These are phyloP conservation scores for Pichia sporocuriosa DNA, from an alignment of 805 yeast species.

Conservation along the genomic window DNA sequence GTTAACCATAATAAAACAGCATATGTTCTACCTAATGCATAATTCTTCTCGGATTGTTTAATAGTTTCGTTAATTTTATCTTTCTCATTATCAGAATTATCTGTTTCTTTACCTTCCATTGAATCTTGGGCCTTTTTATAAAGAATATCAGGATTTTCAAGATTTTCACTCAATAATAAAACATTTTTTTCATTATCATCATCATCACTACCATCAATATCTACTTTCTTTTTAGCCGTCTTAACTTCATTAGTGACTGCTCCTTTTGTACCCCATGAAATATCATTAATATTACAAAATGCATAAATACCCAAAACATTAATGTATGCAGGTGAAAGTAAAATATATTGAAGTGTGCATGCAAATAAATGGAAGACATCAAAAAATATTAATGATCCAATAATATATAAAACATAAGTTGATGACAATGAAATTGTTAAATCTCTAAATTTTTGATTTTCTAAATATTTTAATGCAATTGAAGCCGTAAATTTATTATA, in stretches of 20 bases:
- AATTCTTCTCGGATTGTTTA: conserved; percentile 48
- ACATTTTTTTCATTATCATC: conserved; percentile 17
- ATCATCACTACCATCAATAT: background rate
- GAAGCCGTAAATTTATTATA: conserved; percentile 20
- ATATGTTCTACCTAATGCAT: conserved; percentile 81
- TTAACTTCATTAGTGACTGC: conserved; percentile 54
- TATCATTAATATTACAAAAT: conserved; percentile 92
- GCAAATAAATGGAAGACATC: conserved; percentile 91
- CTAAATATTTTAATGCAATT: conserved; percentile 40
- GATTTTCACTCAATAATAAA: conserved; percentile 24
- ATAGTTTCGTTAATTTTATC: conserved; percentile 5
- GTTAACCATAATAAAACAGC: conserved; percentile 86
- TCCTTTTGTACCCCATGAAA: conserved; percentile 97
- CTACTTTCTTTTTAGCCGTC: conserved; percentile 41
- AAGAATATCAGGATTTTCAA: conserved; percentile 27
- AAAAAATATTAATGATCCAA: conserved; percentile 71
- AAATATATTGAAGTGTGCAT: conserved; percentile 72
- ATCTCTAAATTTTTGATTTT: conserved; percentile 71
- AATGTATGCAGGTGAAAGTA: conserved; percentile 82
- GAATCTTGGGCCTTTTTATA: conserved; percentile 22
- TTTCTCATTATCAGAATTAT: conserved; percentile 30
- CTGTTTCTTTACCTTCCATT: conserved; percentile 32
- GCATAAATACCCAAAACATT: conserved; percentile 91
- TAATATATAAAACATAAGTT: conserved; percentile 70
- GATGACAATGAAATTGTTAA: conserved; percentile 75